Conservation (phyloP, 495 filamentous ascomycete species). For the Tuber aestivum region DNA sequence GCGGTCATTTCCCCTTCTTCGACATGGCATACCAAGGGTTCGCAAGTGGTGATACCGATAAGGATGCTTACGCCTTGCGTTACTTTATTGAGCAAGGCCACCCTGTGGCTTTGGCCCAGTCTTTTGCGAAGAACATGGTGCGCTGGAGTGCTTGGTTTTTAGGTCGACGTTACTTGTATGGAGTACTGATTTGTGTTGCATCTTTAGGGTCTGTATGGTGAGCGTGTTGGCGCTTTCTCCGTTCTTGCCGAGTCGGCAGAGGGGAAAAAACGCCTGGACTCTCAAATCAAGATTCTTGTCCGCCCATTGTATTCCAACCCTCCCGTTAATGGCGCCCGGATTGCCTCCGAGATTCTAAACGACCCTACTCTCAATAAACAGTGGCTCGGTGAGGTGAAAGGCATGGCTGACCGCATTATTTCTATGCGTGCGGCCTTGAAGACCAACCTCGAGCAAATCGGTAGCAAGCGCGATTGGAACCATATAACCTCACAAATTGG, state of each 20-base stretch:
- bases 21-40: constrained; percentile 99
- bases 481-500: constrained; percentile 98
- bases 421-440: constrained; percentile 91
- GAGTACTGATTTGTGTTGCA: not conserved
- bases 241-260: constrained; percentile 75
- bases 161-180: not conserved
- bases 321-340: constrained; percentile 88
- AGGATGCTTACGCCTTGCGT: constrained; percentile 85
- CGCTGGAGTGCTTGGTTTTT: constrained; percentile 7
- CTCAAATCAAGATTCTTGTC: constrained; percentile 96
- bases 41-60: constrained; percentile 82
- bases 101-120: constrained; percentile 81
- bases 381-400: constrained; percentile 96
- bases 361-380: constrained; percentile 78
- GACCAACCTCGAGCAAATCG: constrained; percentile 86
- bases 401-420: constrained; percentile 98
- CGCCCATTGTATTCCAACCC: constrained; percentile 98
- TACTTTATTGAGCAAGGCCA: constrained; percentile 91
- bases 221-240: constrained; percentile 96
- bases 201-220: constrained; percentile 82
- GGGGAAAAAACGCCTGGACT: constrained; percentile 94
- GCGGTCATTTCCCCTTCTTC: constrained; percentile 92
- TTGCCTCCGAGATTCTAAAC: constrained; percentile 89
- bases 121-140: constrained; percentile 99
- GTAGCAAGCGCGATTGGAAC: constrained; percentile 93